phyloP scores from a whole-genome alignment of 495 filamentous ascomycete genomes.

The Podospora bellae-mahoneyi region DNA sequence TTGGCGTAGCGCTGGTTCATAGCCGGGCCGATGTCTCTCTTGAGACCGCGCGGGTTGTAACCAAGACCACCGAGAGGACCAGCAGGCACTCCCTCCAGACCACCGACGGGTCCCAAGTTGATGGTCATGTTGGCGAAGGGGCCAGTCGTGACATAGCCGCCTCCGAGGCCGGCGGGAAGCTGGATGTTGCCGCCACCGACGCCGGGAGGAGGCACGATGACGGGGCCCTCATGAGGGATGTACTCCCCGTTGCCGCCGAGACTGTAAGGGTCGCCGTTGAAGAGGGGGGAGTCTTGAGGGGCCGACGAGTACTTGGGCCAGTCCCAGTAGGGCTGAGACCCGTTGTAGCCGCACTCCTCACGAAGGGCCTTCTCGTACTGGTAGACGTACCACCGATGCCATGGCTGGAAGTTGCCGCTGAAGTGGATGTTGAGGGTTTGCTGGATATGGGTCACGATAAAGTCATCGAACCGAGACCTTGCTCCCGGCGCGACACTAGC shows the following conservation, averaged over 20 bases:
- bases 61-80: slow-evolving; percentile 27
- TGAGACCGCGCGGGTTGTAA: slow-evolving; percentile 61
- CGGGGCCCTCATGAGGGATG: slow-evolving; percentile 34
- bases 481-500: slow-evolving; percentile 33
- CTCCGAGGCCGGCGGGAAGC: slow-evolving; percentile 54
- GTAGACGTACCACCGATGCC: slow-evolving; percentile 67
- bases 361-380: slow-evolving; percentile 64
- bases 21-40: slow-evolving; percentile 56
- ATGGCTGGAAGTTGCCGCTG: slow-evolving; percentile 63
- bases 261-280: slow-evolving; percentile 56
- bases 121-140: slow-evolving; percentile 54
- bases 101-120: slow-evolving; percentile 53
- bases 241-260: slow-evolving; percentile 59
- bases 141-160: slow-evolving; percentile 60
- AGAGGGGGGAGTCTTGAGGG: slow-evolving; percentile 55
- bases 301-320: slow-evolving; percentile 53
- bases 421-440: slow-evolving; percentile 60
- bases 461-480: slow-evolving; percentile 62
- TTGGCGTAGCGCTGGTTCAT: slow-evolving; percentile 50
- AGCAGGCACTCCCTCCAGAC: slow-evolving; percentile 17
- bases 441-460: slow-evolving; percentile 64
- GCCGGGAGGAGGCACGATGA: slow-evolving; percentile 28
- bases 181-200: slow-evolving; percentile 27
- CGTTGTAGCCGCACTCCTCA: slow-evolving; percentile 68
- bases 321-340: slow-evolving; percentile 62